A percentile compares a stretch with the other conserved stretches of the same genome.
phyloP scores from a whole-genome alignment of 805 yeast species.

The Candida pseudoglaebosa region DNA sequence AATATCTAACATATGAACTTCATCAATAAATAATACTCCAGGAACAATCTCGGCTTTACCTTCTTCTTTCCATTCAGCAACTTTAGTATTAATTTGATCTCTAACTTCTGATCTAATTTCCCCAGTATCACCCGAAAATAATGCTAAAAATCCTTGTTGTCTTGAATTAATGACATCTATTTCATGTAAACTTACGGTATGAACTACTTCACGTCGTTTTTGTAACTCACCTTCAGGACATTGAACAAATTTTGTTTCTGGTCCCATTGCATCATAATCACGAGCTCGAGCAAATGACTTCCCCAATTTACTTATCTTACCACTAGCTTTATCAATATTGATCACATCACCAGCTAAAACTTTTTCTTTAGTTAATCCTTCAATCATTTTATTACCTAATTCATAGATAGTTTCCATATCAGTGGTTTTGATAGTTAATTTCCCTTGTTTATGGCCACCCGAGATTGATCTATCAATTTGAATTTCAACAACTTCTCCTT shows the following conservation, averaged over 20 bases:
- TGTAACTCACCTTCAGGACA: slow-evolving; percentile 99
- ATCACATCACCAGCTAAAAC: slow-evolving; percentile 96
- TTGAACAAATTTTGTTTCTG: slow-evolving; percentile 95
- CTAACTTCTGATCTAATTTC: slow-evolving; percentile 95
- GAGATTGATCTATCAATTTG: slow-evolving; percentile 90
- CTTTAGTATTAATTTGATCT: slow-evolving; percentile 93
- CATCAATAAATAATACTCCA: slow-evolving; percentile 96
- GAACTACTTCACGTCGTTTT: slow-evolving; percentile 91
- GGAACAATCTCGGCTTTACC: slow-evolving; percentile 98
- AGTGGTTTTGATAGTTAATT: slow-evolving; percentile 93
- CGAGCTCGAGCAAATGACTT: slow-evolving; percentile 94
- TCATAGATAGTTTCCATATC: slow-evolving; percentile 99
- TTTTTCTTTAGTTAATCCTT: slow-evolving; percentile 89
- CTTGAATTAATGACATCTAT: slow-evolving; percentile 96
- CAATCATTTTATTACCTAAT: slow-evolving; percentile 90
- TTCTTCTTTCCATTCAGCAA: slow-evolving; percentile 98
- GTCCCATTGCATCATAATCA: slow-evolving; percentile 98
- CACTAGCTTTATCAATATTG: slow-evolving; percentile 91
- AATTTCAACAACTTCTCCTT: slow-evolving; percentile 98
- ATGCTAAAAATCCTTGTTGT: slow-evolving; percentile 95
- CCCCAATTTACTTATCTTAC: slow-evolving; percentile 90
- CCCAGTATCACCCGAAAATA: slow-evolving; percentile 95
- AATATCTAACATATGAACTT: slow-evolving; percentile 96
- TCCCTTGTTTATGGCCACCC: slow-evolving; percentile 98
- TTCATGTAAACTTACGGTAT: slow-evolving; percentile 96